A percentile compares a stretch with the other conserved stretches of the same genome.
Evolutionary conservation across 2,329 filamentous ascomycete genomes (phyloP).

Genomic region (Rutstroemia sp.): DNA sequence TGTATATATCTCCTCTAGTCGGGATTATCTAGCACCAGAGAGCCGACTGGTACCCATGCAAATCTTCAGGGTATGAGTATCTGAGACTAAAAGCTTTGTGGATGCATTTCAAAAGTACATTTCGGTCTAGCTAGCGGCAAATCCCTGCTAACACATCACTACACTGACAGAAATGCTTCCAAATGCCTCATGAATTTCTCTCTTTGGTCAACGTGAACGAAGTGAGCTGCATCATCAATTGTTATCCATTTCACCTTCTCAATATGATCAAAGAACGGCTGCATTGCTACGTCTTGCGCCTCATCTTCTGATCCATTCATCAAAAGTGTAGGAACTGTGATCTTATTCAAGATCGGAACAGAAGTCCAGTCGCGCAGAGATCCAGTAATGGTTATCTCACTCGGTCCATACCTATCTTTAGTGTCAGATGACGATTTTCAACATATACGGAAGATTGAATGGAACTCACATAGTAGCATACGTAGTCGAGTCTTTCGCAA

Average conservation of each 20-base stretch:
- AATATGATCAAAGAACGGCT: constrained; percentile 31
- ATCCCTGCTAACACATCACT: background rate
- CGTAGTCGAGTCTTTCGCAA: constrained; percentile 28
- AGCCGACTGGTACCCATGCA: no score
- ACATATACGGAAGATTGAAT: background rate
- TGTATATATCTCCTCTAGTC: no score
- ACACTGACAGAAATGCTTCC: constrained; percentile 1
- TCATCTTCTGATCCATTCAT: constrained; percentile 33
- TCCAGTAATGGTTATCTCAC: constrained; percentile 20
- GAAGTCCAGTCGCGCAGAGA: constrained; percentile 26
- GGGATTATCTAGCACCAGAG: no score
- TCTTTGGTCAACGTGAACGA: constrained; percentile 9
- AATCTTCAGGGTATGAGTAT: no score
- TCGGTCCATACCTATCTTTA: constrained; percentile 23
- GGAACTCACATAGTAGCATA: constrained; percentile 9
- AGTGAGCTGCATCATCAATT: constrained; percentile 31
- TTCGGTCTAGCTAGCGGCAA: no score
- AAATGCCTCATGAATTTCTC: constrained; percentile 8
- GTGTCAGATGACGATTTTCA: background rate
- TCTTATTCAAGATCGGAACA: constrained; percentile 22
- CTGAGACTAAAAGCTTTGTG: no score
- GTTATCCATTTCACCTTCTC: constrained; percentile 32
- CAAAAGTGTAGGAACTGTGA: constrained; percentile 30
- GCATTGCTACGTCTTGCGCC: constrained; percentile 30
- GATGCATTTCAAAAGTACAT: no score